Evolutionary conservation across 192 early-diverging fungal species (phyloP).

Genomic region (Coemansia sp.): DNA sequence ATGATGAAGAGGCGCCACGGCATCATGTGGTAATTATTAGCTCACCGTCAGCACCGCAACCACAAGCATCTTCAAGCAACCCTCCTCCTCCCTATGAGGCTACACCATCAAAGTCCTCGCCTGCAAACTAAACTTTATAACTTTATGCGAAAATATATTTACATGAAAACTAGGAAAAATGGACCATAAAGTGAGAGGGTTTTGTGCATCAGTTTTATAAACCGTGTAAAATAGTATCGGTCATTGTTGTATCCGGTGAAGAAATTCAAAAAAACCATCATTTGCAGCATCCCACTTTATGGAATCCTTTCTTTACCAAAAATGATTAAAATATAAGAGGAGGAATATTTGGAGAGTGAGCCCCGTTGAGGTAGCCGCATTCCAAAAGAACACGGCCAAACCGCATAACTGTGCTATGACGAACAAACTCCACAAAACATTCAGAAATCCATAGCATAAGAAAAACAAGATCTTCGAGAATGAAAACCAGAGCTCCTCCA

Average conservation of each 20-base stretch:
- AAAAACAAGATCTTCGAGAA: neutral
- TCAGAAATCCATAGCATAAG: neutral
- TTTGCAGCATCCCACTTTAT: slow-evolving; percentile 10
- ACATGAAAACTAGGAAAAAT: slow-evolving; percentile 1
- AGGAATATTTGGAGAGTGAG: slow-evolving; percentile 56
- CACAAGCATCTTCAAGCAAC: slow-evolving; percentile 9
- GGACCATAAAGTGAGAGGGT: neutral
- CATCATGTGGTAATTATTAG: slow-evolving; percentile 35
- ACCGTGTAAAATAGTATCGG: slow-evolving; percentile 36
- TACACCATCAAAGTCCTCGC: slow-evolving; percentile 4
- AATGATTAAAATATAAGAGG: slow-evolving; percentile 31
- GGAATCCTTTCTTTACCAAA: too few species aligned
- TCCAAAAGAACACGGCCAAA: slow-evolving; percentile 17
- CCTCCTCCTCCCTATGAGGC: slow-evolving; percentile 40
- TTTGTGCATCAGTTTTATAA: slow-evolving; percentile 42
- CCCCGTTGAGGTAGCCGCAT: slow-evolving; percentile 54
- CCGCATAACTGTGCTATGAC: slow-evolving; percentile 59
- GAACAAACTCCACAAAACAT: slow-evolving; percentile 23
- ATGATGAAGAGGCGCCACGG: slow-evolving; percentile 35
- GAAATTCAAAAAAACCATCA: slow-evolving; percentile 54
- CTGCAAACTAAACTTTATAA: neutral
- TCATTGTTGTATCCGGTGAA: slow-evolving; percentile 52
- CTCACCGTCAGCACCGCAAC: slow-evolving; percentile 11
- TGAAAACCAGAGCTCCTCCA: slow-evolving; percentile 21
- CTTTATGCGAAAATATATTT: neutral